Evolutionary conservation across 148 eudicot genomes (phyloP), one percentile per base, ranked within the genome.

Genomic region (Rhododendron vialii): DNA sequence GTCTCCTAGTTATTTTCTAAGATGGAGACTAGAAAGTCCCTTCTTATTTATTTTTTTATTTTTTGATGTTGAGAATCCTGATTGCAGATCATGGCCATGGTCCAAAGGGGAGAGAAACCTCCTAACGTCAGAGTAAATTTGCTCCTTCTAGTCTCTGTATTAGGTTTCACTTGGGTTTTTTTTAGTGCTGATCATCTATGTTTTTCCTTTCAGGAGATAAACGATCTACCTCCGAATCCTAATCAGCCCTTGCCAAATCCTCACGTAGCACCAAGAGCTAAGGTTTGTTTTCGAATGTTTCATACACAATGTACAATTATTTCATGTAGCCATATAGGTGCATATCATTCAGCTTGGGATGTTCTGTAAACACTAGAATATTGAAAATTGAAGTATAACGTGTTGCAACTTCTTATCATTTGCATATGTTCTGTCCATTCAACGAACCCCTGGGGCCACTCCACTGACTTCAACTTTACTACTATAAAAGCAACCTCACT

Each of bases 161-260:
- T 55, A 33, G 71, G 84, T 55, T 12, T 82, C 0, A 1, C 85
- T 30, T 65, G 69, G 7, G 20, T 38, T 83, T 80, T 71, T 79
- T 14, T 79, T 82, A 57, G 48, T 63, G 61, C 41, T 87, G 48
- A 84, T 86, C 61, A 13, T 85, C 45, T 77, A 10, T 1, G 57
- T 78, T 6, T 86, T 88, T 65, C 67, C 55, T 84, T 84, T 82
- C 92, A 97, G 99, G 99, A 95, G 75, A 95, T 97, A 78, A 94
- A 95, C 87, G 98, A 97, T 85, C 90, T 89, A 47, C 98, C 98
- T 15, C 99, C 98, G 47, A 93, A 95, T 92, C 99, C 99, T 36
- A 92, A 93, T 89, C 99, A 95, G 85, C 96, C 98, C 5, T 90
- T 97, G 77, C 90, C 98, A 86, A 92, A 93, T 90, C 93, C 98